Base-by-base conservation (phyloP, 2,329 filamentous ascomycete genomes). In the Scedosporium apiospermum region DNA sequence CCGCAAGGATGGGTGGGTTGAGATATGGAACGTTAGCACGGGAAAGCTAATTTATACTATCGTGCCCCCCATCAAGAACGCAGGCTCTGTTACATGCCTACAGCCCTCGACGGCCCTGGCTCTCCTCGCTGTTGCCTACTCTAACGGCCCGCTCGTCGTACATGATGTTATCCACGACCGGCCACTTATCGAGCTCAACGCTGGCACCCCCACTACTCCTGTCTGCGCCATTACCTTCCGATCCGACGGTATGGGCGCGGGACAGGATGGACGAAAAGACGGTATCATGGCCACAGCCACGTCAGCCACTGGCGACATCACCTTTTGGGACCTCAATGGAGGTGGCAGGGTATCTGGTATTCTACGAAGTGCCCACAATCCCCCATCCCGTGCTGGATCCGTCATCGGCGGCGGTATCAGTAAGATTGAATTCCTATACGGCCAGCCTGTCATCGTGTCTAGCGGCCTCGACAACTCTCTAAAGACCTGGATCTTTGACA, bases 21-120 rank as follows among this genome's bases (percentile, higher is more conserved):
- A 99, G 71, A 96, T 99, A 60, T 99, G 95, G 93, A 99, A 99
- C 71, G 80, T 99, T 65, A 96, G 89, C 71, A 96, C 91, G 3
- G 93, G 85, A 58, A 96, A 96, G 73, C 81, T 97, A 62, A 85
- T 99, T 30, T 96, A 97, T 74, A 96, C 92, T 1, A 88, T 99
- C 60, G 78, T 95, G 14, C 90, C 95, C 0, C 87, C 90, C 0
- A 83, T 84, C 7, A 80, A 87, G 2, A 82, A 87, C 61, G 88
- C 85, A 67, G 93, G 93, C 57, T 81, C 89, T 14, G 90, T 98
- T n/a, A 96, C 91, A 5, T 91, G 91, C 51, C 78, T 99, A 60
- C 86, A 96, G 67, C 88, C 93, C 0, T 89, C 90, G 1, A 90
- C 93, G 0, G 92, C 89, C 0, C 77, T 99, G 4, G 93, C 91